Conservation (phyloP, 495 filamentous ascomycete genomes). For the Hyaloscypha bicolor region DNA sequence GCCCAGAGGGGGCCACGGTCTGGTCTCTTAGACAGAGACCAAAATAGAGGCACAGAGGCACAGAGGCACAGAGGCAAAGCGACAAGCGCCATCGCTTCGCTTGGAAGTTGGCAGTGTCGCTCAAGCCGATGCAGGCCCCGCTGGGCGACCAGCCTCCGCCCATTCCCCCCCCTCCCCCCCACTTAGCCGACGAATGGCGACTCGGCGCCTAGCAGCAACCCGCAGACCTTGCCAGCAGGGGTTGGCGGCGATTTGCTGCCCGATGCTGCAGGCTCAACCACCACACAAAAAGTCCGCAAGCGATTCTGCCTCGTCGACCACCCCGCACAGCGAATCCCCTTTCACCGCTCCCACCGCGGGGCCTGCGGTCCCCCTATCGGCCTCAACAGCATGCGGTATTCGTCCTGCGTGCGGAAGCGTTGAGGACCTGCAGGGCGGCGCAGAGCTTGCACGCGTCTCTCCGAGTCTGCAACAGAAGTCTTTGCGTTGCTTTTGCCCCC, state of each 20-base stretch:
- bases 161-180: background rate
- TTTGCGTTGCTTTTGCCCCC: constrained; percentile 15
- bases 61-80: constrained; percentile 21
- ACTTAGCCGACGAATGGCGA: constrained; percentile 32
- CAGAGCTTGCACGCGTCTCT: constrained; percentile 18
- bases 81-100: constrained; percentile 29
- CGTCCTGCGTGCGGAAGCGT: constrained; percentile 23
- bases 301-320: constrained; percentile 25
- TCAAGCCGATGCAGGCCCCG: constrained; percentile 26
- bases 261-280: background rate
- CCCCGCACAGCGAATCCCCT: constrained; percentile 30
- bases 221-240: background rate
- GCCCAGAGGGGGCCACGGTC: background rate
- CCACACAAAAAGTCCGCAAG: constrained; percentile 11
- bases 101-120: background rate
- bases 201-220: constrained; percentile 25
- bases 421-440: constrained; percentile 31
- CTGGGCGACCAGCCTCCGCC: background rate
- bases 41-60: constrained; percentile 14
- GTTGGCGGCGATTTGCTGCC: constrained; percentile 1
- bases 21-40: background rate
- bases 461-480: background rate
- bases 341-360: background rate
- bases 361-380: constrained; percentile 26
- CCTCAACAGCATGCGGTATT: constrained; percentile 18